A percentile compares a stretch with the other conserved stretches of the same genome.
phyloP scores from a whole-genome alignment of 495 filamentous ascomycete species.

The Apodospora peruviana region DNA sequence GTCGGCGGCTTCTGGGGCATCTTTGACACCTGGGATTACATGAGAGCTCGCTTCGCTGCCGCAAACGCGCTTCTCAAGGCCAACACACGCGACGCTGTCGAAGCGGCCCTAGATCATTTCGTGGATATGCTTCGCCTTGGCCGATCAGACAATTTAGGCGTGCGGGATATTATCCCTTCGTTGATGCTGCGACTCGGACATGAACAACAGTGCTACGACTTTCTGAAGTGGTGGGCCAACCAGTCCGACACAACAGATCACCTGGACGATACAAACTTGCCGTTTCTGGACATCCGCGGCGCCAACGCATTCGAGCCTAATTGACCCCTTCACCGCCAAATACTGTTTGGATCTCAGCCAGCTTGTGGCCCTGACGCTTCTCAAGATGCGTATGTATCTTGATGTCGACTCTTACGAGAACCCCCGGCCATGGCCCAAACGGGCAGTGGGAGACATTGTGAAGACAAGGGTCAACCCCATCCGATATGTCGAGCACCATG shows the following conservation, averaged over 20 bases:
- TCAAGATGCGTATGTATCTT: slow-evolving; percentile 33
- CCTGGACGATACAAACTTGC: slow-evolving; percentile 23
- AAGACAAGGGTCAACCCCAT: too few relatives aligned
- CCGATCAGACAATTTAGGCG: neutral
- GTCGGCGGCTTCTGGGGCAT: neutral
- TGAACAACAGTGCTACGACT: neutral
- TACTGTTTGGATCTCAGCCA: slow-evolving; percentile 20
- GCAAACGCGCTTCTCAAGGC: neutral
- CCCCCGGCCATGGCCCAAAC: neutral
- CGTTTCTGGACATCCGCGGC: slow-evolving; percentile 28
- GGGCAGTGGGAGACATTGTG: slow-evolving; percentile 2
- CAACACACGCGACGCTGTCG: neutral
- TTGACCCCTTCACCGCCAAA: slow-evolving; percentile 11
- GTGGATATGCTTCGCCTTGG: neutral
- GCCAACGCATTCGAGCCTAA: slow-evolving; percentile 35
- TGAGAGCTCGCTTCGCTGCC: neutral
- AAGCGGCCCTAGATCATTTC: neutral
- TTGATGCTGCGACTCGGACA: neutral
- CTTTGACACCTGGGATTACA: neutral
- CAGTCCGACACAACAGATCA: too few relatives aligned
- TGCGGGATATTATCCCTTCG: neutral
- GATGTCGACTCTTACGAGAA: slow-evolving; percentile 24
- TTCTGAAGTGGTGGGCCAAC: neutral
- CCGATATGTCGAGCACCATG: too few relatives aligned
- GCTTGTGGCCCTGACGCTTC: slow-evolving; percentile 25